phyloP scores from a whole-genome alignment of 352 stramenopile genomes.

The Hyaloperonospora arabidopsidis region DNA sequence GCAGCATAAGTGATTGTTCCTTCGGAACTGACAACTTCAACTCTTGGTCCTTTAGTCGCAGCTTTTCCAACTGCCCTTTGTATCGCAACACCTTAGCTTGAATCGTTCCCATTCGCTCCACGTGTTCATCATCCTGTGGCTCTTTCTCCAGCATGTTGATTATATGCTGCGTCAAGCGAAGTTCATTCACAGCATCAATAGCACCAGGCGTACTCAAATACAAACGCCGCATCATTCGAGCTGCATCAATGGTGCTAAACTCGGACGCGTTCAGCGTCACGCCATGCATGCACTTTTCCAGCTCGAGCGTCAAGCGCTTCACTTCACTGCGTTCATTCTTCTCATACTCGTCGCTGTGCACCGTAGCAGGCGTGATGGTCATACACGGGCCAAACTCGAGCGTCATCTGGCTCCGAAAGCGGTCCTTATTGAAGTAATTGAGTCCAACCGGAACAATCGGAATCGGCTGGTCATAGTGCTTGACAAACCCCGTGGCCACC shows the following conservation, averaged over 20 bases:
- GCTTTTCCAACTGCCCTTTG: constrained; percentile 43
- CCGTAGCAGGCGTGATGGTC: constrained; percentile 39
- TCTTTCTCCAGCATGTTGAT: constrained; percentile 63
- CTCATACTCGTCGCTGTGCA: constrained; percentile 34
- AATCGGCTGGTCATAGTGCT: constrained; percentile 60
- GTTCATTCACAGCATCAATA: constrained; percentile 63
- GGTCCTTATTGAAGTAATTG: constrained; percentile 82
- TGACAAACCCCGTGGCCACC: constrained; percentile 60
- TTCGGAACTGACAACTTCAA: constrained; percentile 40
- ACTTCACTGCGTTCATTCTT: constrained; percentile 38
- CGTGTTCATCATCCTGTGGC: constrained; percentile 27
- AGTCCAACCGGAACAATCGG: constrained; percentile 62
- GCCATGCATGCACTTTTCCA: constrained; percentile 38
- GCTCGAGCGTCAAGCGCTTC: constrained; percentile 37
- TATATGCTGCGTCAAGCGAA: constrained; percentile 70
- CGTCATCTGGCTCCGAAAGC: constrained; percentile 64
- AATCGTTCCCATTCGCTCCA: constrained; percentile 30
- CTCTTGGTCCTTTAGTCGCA: constrained; percentile 67
- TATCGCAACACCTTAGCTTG: constrained; percentile 54
- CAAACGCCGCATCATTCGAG: constrained; percentile 57
- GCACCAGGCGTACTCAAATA: constrained; percentile 50
- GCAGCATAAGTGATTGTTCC: constrained; percentile 43
- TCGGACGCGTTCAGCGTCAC: constrained; percentile 54
- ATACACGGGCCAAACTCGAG: constrained; percentile 65
- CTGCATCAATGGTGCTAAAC: constrained; percentile 52